Conservation (phyloP, 2,329 filamentous ascomycete genomes). For the Teratosphaeria destructans region DNA sequence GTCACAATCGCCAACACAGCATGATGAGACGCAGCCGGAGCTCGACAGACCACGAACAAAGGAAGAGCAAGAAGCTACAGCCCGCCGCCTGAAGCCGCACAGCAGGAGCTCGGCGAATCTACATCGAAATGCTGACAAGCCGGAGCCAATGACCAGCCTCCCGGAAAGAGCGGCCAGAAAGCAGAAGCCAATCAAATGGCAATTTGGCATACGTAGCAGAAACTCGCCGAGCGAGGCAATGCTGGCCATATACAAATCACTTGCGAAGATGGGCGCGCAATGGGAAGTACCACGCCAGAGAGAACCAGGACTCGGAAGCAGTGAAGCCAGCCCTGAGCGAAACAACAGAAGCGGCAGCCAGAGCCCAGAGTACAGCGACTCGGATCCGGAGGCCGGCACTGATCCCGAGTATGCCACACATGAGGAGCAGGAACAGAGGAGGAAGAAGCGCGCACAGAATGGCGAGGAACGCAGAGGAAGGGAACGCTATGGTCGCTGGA, state of each 20-base stretch:
- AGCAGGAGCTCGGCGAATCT: slow-evolving; percentile 46
- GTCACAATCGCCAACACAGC: slow-evolving; percentile 15
- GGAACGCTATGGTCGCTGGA: slow-evolving; percentile 34
- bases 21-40: slow-evolving; percentile 37
- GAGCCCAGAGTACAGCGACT: slow-evolving; percentile 29
- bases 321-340: slow-evolving; percentile 20
- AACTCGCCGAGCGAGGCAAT: slow-evolving; percentile 93
- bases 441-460: slow-evolving; percentile 9
- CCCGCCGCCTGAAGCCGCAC: slow-evolving; percentile 75
- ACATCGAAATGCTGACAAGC: slow-evolving; percentile 24
- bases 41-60: slow-evolving; percentile 32
- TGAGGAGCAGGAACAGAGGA: slow-evolving; percentile 24
- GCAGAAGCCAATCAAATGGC: slow-evolving; percentile 76
- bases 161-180: slow-evolving; percentile 29
- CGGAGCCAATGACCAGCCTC: slow-evolving; percentile 46
- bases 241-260: slow-evolving; percentile 85
- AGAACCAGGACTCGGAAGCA: slow-evolving; percentile 27
- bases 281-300: slow-evolving; percentile 54
- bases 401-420: slow-evolving; percentile 29
- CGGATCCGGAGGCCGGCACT: slow-evolving; percentile 27
- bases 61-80: slow-evolving; percentile 69
- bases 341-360: slow-evolving; percentile 15
- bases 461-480: slow-evolving; percentile 15
- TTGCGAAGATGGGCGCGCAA: slow-evolving; percentile 76
- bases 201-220: slow-evolving; percentile 90